A percentile compares a stretch with the other conserved stretches of the same genome.
Evolutionary conservation across 1,284 basidiomycete genomes (phyloP).

Genomic region (Heliocybe sulcata): DNA sequence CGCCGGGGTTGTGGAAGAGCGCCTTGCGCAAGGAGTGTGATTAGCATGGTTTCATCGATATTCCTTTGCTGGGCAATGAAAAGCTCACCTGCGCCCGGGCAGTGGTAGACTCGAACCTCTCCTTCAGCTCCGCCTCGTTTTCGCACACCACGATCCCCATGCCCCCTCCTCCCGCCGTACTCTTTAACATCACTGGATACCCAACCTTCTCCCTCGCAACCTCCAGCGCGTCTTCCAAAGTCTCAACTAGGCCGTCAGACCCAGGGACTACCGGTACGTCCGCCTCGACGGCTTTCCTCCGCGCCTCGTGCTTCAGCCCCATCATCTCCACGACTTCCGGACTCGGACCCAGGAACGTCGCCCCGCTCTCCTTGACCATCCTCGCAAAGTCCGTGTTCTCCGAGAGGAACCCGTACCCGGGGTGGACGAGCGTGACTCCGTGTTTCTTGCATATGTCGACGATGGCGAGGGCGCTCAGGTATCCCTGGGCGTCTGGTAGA

Average conservation of each 20-base stretch:
- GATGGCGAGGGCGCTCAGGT: slow-evolving; percentile 34
- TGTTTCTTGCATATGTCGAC: slow-evolving; percentile 35
- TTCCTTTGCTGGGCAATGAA: too few species aligned
- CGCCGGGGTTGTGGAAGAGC: slow-evolving; percentile 44
- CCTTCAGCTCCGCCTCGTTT: slow-evolving; percentile 30
- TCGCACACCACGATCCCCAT: slow-evolving; percentile 61
- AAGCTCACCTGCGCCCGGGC: slow-evolving; percentile 37
- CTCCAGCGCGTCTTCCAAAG: slow-evolving; percentile 35
- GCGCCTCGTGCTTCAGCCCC: slow-evolving; percentile 60
- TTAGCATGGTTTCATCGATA: too few species aligned
- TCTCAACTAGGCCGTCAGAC: slow-evolving; percentile 35
- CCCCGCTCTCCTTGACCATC: slow-evolving; percentile 37
- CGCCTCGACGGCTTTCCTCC: slow-evolving; percentile 38
- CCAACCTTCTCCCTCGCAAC: slow-evolving; percentile 28
- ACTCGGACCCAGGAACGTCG: slow-evolving; percentile 57
- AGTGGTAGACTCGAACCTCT: slow-evolving; percentile 29
- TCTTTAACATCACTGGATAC: slow-evolving; percentile 65
- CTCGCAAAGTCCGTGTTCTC: slow-evolving; percentile 57
- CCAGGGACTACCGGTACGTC: slow-evolving; percentile 54
- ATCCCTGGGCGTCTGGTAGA: slow-evolving; percentile 23
- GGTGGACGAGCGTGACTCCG: slow-evolving; percentile 50
- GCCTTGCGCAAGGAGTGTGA: not conserved
- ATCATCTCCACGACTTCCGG: slow-evolving; percentile 45
- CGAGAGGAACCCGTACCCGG: slow-evolving; percentile 64
- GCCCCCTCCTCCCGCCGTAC: slow-evolving; percentile 66